A percentile compares a stretch with the other conserved stretches of the same genome.
phyloP scores from a whole-genome alignment of 1,284 basidiomycete species.

The Erythrobasidium hasegawianum region DNA sequence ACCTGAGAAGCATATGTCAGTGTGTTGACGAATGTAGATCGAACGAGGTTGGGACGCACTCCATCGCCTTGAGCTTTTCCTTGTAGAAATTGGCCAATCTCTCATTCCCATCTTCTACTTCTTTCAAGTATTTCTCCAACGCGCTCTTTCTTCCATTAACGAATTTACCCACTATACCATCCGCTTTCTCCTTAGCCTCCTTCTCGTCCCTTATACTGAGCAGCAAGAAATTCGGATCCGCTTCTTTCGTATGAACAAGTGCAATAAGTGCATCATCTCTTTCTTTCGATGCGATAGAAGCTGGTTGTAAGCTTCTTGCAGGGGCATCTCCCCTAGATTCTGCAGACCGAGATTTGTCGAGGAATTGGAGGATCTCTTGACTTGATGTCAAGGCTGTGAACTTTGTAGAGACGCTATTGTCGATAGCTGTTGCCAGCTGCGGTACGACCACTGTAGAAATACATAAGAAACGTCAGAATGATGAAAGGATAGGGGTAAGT shows the following conservation, averaged over 20 bases:
- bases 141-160: slow-evolving; percentile 42
- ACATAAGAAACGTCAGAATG: not conserved
- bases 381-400: slow-evolving; percentile 38
- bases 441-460: slow-evolving; percentile 42
- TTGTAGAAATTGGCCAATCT: slow-evolving; percentile 38
- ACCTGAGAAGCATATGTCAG: not conserved
- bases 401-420: slow-evolving; percentile 40
- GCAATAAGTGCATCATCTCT: slow-evolving; percentile 37
- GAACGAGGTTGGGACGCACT: slow-evolving; percentile 1
- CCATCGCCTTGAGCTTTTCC: slow-evolving; percentile 37
- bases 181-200: slow-evolving; percentile 38
- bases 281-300: slow-evolving; percentile 38
- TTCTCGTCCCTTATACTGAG: slow-evolving; percentile 37
- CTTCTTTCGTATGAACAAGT: slow-evolving; percentile 37
- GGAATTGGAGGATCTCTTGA: slow-evolving; percentile 38
- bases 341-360: slow-evolving; percentile 35
- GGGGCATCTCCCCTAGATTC: slow-evolving; percentile 19
- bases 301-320: slow-evolving; percentile 40
- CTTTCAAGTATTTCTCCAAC: slow-evolving; percentile 39
- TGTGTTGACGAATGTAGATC: not conserved
- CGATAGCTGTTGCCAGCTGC: slow-evolving; percentile 40
- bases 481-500: not conserved
- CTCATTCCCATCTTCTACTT: slow-evolving; percentile 29
- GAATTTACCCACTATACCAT: slow-evolving; percentile 39
- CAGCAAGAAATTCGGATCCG: slow-evolving; percentile 41